Evolutionary conservation across 1,139 yeast genomes (phyloP).

Genomic region (Kurtzmaniella natalensis): DNA sequence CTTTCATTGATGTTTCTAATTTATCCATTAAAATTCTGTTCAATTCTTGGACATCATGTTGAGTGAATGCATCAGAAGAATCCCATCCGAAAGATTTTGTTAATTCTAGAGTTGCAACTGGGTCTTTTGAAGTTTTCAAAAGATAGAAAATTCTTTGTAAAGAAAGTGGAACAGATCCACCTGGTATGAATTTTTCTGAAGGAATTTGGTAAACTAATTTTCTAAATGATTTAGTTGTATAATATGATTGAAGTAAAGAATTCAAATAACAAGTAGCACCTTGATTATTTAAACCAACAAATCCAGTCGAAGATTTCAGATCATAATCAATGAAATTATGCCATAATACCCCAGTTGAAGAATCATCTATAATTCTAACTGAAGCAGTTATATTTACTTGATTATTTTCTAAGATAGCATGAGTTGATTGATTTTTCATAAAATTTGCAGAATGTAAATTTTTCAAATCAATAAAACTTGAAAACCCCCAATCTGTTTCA

Average conservation of each 20-base stretch:
- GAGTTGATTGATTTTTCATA: constrained; percentile 5
- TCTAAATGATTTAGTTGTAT: constrained; percentile 77
- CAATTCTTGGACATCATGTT: constrained; percentile 96
- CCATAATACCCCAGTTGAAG: constrained; percentile 90
- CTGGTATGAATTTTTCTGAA: constrained; percentile 50
- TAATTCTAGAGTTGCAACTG: constrained; percentile 81
- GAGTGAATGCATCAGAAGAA: constrained; percentile 90
- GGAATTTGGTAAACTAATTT: constrained; percentile 88
- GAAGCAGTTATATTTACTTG: constrained; percentile 69
- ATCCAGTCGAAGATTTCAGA: constrained; percentile 84
- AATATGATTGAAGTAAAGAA: constrained; percentile 86
- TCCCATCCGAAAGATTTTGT: constrained; percentile 98
- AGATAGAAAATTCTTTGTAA: constrained; percentile 83
- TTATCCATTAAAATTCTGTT: constrained; percentile 95
- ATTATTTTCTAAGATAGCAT: constrained; percentile 49
- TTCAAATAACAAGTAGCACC: constrained; percentile 98
- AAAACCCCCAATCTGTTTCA: constrained; percentile 96
- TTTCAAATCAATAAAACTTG: constrained; percentile 63
- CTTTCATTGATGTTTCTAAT: constrained; percentile 88
- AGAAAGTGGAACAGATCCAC: constrained; percentile 69
- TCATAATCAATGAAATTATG: constrained; percentile 81
- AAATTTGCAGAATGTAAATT: constrained; percentile 23
- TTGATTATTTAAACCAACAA: constrained; percentile 89
- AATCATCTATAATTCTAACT: constrained; percentile 75
- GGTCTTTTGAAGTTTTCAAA: constrained; percentile 64